Base-by-base conservation (phyloP, 2,329 filamentous ascomycete species). In the Akanthomyces dipterigenus region DNA sequence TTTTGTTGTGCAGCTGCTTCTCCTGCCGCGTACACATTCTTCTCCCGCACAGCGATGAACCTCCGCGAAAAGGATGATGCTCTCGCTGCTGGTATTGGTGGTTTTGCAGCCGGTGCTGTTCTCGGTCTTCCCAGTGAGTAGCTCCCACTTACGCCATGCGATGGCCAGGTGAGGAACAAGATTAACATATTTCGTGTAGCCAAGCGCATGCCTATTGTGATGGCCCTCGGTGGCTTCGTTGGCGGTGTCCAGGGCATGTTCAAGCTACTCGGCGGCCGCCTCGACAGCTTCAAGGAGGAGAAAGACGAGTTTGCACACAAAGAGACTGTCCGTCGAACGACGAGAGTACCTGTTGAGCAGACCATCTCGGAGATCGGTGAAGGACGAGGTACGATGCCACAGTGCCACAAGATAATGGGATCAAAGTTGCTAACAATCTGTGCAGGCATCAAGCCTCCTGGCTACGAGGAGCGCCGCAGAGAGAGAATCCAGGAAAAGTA, bases 401-500 rank as follows among this genome's bases (percentile, higher is more conserved):
- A 42, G 18, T 18, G 36, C 49, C 49, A 54, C 61, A 54, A 49
- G 38, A 11, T 9, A 3, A 24, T 26, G 28, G 7, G 31, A 34
- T 34, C 2, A 34, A 34, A 34, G 31, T 6, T 48, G 58, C 59
- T 66, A 55, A 70, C 67, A 42, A 42, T 26, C 18, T 49, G 34
- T 58, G 8, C 67, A 96, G 92, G 89, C 60, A 91, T 96, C 69
- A 82, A 88, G 67, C 89, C 84, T 45, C 87, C 89, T 18, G 91
- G 91, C 56, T 96, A 95, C 72, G 88, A 90, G 68, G 90, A 96
- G 80, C 83, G 93, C 75, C 87, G 93, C 74, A 85, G 86, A 67
- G 81, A 92, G 78, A 84, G 90, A 68, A 82, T 97, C 74, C 88
- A 90, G 83, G 88, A 91, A 76, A 90, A 87, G 75, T 96, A 96